These are phyloP conservation scores for Neurospora sp. DNA, from an alignment of 495 filamentous ascomycete genomes.

Conservation along the genomic window DNA sequence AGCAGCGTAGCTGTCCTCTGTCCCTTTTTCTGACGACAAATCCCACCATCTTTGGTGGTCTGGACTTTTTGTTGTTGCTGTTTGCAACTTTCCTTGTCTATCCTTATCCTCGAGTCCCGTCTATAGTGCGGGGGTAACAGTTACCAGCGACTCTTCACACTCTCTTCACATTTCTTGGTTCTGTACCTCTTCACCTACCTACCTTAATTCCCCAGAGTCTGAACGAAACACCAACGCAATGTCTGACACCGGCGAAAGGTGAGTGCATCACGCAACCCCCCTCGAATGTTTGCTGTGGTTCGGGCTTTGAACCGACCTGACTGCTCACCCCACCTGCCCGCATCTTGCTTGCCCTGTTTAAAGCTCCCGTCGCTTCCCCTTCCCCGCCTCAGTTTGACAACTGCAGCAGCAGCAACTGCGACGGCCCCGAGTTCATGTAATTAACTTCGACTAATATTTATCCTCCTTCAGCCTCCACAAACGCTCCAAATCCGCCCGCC, in stretches of 20 bases:
- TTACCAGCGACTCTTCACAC: not conserved
- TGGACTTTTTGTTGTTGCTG: not conserved
- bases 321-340: not conserved
- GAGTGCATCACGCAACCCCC: slow-evolving; percentile 5
- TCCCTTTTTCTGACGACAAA: not conserved
- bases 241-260: slow-evolving; percentile 37
- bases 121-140: not conserved
- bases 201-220: not conserved
- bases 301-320: not conserved
- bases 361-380: not conserved
- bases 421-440: not conserved
- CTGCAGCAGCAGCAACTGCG: not conserved
- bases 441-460: slow-evolving; percentile 3
- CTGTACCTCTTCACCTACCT: not conserved
- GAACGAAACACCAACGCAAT: slow-evolving; percentile 12
- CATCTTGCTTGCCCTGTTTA: not conserved
- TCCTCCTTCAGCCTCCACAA: slow-evolving; percentile 31
- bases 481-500: slow-evolving; percentile 41
- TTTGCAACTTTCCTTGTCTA: not conserved
- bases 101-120: not conserved
- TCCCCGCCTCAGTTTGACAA: not conserved
- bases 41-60: not conserved
- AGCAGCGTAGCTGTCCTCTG: not conserved
- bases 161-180: not conserved
- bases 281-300: not conserved